Evolutionary conservation across 306 rosid species (phyloP).

Genomic region (Citrullus colocynthis): DNA sequence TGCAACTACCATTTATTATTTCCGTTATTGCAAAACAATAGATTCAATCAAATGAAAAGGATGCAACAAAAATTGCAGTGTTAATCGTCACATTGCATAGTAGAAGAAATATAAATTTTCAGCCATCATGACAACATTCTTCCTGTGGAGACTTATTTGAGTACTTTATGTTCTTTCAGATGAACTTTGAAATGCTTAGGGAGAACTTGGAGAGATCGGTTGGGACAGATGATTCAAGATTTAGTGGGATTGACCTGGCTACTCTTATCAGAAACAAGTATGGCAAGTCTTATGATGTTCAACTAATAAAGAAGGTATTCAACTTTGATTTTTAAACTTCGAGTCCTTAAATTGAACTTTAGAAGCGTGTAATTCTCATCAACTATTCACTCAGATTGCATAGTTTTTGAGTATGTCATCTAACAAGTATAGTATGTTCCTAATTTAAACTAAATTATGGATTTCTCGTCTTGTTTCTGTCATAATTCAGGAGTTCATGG

Average conservation of each 20-base stretch:
- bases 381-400: background rate
- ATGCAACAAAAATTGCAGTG: no score
- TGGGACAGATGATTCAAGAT: slow-evolving; percentile 74
- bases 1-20: no score
- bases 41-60: no score
- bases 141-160: background rate
- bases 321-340: no score
- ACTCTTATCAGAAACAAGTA: slow-evolving; percentile 86
- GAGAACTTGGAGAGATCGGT: slow-evolving; percentile 73
- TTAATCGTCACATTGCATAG: background rate
- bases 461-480: slow-evolving; percentile 1
- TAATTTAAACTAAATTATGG: background rate
- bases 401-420: background rate
- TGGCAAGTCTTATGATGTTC: slow-evolving; percentile 92
- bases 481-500: slow-evolving; percentile 75
- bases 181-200: slow-evolving; percentile 43
- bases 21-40: no score
- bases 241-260: slow-evolving; percentile 89
- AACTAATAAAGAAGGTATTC: slow-evolving; percentile 75
- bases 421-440: background rate
- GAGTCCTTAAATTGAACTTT: no score
- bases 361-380: background rate
- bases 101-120: no score
- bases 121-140: background rate
- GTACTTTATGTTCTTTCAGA: slow-evolving; percentile 27